phyloP scores from a whole-genome alignment of 306 rosid species.

The Arachis hypogaea region DNA sequence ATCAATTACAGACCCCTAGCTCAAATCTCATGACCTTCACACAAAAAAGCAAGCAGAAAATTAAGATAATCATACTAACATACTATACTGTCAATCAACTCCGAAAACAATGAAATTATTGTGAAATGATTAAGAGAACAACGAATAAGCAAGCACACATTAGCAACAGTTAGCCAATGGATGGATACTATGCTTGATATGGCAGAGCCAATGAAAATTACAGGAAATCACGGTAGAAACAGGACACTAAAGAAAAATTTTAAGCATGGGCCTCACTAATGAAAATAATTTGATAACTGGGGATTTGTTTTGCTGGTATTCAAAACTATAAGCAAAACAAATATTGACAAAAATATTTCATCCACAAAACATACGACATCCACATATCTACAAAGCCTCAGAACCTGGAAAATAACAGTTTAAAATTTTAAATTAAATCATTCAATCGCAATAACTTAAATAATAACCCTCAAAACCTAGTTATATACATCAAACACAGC shows the following conservation, averaged over 20 bases:
- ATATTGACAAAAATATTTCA: no score
- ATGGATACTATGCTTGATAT: conserved; percentile 1
- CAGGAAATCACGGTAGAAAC: conserved; percentile 5
- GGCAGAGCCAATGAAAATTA: conserved; percentile 29
- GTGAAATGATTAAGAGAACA: conserved; percentile 23
- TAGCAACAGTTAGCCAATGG: conserved; percentile 18
- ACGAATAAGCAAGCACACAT: conserved; percentile 4
- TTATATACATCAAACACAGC: no score
- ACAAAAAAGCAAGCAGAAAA: conserved; percentile 29
- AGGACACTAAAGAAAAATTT: conserved; percentile 4
- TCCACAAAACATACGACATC: no score
- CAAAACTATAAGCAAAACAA: no score
- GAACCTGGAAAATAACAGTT: no score
- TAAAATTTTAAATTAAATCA: no score
- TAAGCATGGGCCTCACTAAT: neutral
- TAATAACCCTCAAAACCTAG: no score
- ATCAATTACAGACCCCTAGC: conserved; percentile 16
- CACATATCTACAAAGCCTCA: no score
- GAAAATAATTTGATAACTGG: no score
- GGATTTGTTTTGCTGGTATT: no score
- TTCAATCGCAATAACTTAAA: no score
- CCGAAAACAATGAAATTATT: conserved; percentile 33
- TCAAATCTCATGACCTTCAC: conserved; percentile 27
- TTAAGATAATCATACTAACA: conserved; percentile 26
- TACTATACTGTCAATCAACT: conserved; percentile 24